These are phyloP conservation scores for Waitea zeae DNA, from an alignment of 1,284 basidiomycete genomes.

Conservation along the genomic window DNA sequence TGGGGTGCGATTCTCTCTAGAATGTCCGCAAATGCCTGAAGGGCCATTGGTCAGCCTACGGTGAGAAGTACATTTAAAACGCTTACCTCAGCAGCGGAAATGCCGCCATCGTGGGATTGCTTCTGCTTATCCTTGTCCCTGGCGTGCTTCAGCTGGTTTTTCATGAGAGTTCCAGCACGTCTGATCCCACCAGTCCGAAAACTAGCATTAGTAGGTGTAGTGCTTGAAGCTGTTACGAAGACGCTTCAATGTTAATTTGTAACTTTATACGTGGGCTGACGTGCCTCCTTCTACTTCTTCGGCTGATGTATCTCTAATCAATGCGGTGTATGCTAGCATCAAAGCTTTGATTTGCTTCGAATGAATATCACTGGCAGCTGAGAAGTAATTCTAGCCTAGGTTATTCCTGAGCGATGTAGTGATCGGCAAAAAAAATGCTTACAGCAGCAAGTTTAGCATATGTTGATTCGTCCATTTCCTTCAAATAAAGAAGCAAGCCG, in stretches of 20 bases:
- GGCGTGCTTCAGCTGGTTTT: slow-evolving; percentile 44
- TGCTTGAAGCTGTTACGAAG: neutral
- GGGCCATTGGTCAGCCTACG: slow-evolving; percentile 4
- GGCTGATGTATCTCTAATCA: slow-evolving; percentile 49
- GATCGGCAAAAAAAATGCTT: slow-evolving; percentile 14
- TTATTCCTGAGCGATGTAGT: slow-evolving; percentile 1
- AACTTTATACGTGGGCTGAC: too few relatives aligned
- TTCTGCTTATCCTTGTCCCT: slow-evolving; percentile 38
- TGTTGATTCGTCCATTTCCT: slow-evolving; percentile 81
- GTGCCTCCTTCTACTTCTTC: slow-evolving; percentile 42
- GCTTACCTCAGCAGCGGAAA: slow-evolving; percentile 51
- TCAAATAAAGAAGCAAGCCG: slow-evolving; percentile 83
- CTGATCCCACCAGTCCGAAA: slow-evolving; percentile 43
- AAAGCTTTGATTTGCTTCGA: slow-evolving; percentile 62
- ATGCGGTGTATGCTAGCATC: slow-evolving; percentile 38
- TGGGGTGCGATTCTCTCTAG: slow-evolving; percentile 66
- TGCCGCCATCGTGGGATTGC: slow-evolving; percentile 31
- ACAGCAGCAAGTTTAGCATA: slow-evolving; percentile 83
- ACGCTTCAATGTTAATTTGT: too few relatives aligned
- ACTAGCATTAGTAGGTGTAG: slow-evolving; percentile 18
- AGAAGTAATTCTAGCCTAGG: slow-evolving; percentile 70
- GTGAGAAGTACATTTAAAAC: neutral
- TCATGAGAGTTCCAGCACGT: slow-evolving; percentile 60
- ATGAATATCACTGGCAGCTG: slow-evolving; percentile 68
- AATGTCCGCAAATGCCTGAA: slow-evolving; percentile 57